Percentiles rank a stretch among this genome's conserved stretches.
These are phyloP conservation scores for Trapa bicornis DNA, from an alignment of 345 rosid species.

Conservation along the genomic window DNA sequence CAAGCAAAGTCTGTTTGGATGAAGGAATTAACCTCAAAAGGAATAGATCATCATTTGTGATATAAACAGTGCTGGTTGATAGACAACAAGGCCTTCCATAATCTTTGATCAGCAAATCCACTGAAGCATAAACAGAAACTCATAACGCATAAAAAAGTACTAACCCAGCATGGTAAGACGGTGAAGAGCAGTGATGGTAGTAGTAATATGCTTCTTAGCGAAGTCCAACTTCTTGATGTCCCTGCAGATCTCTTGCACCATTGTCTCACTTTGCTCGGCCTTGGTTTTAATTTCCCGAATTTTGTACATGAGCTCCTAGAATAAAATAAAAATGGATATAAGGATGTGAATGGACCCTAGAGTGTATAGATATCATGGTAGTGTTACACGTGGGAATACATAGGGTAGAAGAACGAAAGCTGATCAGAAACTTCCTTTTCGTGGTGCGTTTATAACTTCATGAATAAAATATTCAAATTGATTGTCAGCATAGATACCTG, in stretches of 20 bases:
- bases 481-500: slow-evolving; percentile 38
- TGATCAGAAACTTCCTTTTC: neutral
- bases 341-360: slow-evolving; percentile 6
- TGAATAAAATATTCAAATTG: neutral
- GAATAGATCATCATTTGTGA: neutral
- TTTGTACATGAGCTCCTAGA: slow-evolving; percentile 82
- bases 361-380: neutral
- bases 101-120: neutral
- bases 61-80: neutral
- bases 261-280: slow-evolving; percentile 97
- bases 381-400: neutral
- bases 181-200: slow-evolving; percentile 97
- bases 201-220: slow-evolving; percentile 97
- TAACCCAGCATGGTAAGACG: slow-evolving; percentile 96
- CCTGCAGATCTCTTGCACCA: slow-evolving; percentile 98
- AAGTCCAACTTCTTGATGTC: slow-evolving; percentile 98
- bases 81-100: neutral
- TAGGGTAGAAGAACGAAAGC: neutral
- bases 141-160: slow-evolving; percentile 10
- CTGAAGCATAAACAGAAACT: slow-evolving; percentile 8
- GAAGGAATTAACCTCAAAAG: neutral
- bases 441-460: neutral
- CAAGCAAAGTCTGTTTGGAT: neutral
- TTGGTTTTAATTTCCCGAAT: slow-evolving; percentile 94
- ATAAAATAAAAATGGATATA: slow-evolving; percentile 8